Percentiles rank a stretch among this genome's conserved stretches.
phyloP scores from a whole-genome alignment of 129 eudicot species.

The Erigeron canadensis region DNA sequence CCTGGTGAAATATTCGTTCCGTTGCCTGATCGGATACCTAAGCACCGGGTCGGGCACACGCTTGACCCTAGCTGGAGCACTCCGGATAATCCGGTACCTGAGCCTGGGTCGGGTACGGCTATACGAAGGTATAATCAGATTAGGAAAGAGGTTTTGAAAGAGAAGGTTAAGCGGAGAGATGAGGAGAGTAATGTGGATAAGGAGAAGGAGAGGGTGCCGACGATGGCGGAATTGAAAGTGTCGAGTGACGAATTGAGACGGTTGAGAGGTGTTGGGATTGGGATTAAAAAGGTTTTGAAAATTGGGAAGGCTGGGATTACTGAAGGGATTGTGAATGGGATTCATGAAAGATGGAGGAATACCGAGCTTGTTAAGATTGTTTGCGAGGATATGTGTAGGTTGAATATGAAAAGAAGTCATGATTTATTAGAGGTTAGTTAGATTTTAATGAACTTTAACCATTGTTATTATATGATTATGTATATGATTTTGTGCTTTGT shows the following conservation, averaged over 20 bases:
- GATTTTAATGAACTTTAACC: not conserved
- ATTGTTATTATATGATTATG: not conserved
- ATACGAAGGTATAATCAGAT: conserved; percentile 53
- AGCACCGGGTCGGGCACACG: conserved; percentile 84
- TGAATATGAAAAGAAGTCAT: conserved; percentile 96
- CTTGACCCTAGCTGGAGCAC: conserved; percentile 94
- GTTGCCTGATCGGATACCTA: conserved; percentile 57
- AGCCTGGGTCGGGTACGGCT: conserved; percentile 69
- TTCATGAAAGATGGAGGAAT: conserved; percentile 91
- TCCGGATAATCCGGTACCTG: conserved; percentile 84
- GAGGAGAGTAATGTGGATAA: conserved; percentile 35
- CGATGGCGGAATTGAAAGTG: conserved; percentile 77
- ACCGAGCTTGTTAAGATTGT: conserved; percentile 71
- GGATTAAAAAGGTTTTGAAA: conserved; percentile 63
- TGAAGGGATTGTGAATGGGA: conserved; percentile 94
- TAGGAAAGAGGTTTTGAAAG: conserved; percentile 50
- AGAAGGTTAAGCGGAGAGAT: conserved; percentile 46
- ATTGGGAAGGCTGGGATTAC: conserved; percentile 91
- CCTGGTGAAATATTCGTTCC: conserved; percentile 89
- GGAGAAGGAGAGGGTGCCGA: conserved; percentile 44
- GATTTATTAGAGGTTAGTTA: conserved; percentile 78
- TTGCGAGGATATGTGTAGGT: conserved; percentile 76
- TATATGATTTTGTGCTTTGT: not conserved
- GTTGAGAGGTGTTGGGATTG: conserved; percentile 68
- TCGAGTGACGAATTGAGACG: conserved; percentile 57